These are phyloP conservation scores for Capsicum pubescens DNA, from an alignment of 257 asterid species.

Conservation along the genomic window DNA sequence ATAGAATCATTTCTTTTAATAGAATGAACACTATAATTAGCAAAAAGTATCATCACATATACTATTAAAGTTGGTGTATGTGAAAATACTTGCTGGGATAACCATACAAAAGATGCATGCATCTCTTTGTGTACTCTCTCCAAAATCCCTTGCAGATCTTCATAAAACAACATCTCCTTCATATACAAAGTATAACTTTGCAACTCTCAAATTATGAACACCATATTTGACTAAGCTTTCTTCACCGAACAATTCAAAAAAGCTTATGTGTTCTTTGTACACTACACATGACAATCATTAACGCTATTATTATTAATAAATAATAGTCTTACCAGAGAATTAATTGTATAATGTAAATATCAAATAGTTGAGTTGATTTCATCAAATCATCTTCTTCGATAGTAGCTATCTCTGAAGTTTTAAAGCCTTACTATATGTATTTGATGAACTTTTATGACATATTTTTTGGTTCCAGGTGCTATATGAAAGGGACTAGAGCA, in stretches of 20 bases:
- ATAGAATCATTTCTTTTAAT: constrained; percentile 59
- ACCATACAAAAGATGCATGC: constrained; percentile 91
- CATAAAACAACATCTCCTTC: constrained; percentile 71
- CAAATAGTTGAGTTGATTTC: no score
- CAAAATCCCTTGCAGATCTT: constrained; percentile 80
- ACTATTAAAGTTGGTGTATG: constrained; percentile 93
- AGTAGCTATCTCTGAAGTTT: no score
- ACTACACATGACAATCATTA: no score
- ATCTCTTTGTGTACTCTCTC: constrained; percentile 81
- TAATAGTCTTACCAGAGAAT: no score
- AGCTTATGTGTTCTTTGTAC: no score
- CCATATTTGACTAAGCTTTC: constrained; percentile 92
- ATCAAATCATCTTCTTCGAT: no score
- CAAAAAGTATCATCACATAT: constrained; percentile 87
- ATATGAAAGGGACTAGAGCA: no score
- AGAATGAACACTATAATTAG: constrained; percentile 86
- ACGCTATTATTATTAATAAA: no score
- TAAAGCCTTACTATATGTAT: no score
- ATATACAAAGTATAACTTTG: constrained; percentile 75
- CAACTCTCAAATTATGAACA: constrained; percentile 87
- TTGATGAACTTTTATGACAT: no score
- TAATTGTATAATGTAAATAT: no score
- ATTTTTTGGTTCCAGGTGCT: no score
- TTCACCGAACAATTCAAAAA: constrained; percentile 59
- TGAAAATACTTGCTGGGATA: constrained; percentile 92